These are phyloP conservation scores for Solanum neorickii DNA, from an alignment of 257 asterid species.

Conservation along the genomic window DNA sequence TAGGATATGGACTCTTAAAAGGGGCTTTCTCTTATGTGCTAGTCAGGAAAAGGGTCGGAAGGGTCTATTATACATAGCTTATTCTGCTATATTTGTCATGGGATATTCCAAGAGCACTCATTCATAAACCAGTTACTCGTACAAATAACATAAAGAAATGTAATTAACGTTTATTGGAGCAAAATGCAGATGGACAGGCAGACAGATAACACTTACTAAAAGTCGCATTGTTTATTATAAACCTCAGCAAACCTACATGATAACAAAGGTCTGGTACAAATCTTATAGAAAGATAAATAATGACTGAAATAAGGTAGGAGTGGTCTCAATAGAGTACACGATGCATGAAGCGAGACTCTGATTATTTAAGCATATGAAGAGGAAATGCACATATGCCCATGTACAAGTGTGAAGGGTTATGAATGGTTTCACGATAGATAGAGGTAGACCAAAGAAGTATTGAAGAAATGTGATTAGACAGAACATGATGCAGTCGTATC, in stretches of 20 bases:
- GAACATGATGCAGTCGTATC: too few species aligned
- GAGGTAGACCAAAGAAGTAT: too few species aligned
- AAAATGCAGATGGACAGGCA: not conserved
- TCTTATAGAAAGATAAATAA: not conserved
- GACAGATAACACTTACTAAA: not conserved
- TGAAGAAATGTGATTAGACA: too few species aligned
- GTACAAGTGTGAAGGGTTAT: too few species aligned
- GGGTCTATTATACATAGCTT: not conserved
- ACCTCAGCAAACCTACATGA: not conserved
- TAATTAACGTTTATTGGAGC: too few species aligned
- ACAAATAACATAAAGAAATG: too few species aligned
- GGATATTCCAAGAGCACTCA: not conserved
- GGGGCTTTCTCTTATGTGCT: not conserved
- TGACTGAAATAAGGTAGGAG: not conserved
- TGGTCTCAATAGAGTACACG: not conserved
- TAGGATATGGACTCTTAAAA: not conserved
- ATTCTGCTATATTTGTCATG: not conserved
- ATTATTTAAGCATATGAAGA: not conserved
- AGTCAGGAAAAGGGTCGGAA: not conserved
- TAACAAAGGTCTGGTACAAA: not conserved
- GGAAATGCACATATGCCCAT: not conserved
- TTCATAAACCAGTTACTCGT: too few species aligned
- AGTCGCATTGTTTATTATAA: too few species aligned
- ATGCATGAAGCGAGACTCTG: not conserved
- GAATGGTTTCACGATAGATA: too few species aligned